Conservation (phyloP, 2,329 filamentous ascomycete genomes). For the Byssochlamys sp. region DNA sequence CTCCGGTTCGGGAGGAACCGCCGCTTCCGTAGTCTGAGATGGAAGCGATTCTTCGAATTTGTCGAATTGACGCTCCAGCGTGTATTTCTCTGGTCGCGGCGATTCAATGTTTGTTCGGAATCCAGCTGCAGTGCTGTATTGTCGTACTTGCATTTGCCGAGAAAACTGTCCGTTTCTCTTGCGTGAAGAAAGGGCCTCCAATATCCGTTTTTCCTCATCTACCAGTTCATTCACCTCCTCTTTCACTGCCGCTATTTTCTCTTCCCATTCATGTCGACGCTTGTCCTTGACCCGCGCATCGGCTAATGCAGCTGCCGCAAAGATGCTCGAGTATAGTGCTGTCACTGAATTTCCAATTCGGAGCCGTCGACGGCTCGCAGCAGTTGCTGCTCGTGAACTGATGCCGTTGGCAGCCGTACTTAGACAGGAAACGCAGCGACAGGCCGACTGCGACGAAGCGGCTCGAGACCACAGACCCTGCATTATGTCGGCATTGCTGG, state of each 20-base stretch:
- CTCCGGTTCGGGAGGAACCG: neutral
- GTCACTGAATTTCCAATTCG: slow-evolving; percentile 35
- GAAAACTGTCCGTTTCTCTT: slow-evolving; percentile 11
- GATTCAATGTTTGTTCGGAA: slow-evolving; percentile 1
- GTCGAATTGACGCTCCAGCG: neutral
- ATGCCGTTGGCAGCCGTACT: slow-evolving; percentile 27
- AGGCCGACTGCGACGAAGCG: slow-evolving; percentile 28
- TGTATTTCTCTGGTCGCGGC: neutral
- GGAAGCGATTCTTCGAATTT: neutral
- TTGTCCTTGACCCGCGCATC: slow-evolving; percentile 32
- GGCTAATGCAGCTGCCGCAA: slow-evolving; percentile 32
- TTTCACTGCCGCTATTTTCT: slow-evolving; percentile 35
- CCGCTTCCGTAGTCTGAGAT: neutral
- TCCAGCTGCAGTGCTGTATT: slow-evolving; percentile 16
- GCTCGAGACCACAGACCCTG: slow-evolving; percentile 36
- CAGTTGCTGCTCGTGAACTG: slow-evolving; percentile 24
- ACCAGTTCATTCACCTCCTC: slow-evolving; percentile 32
- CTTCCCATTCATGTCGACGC: slow-evolving; percentile 31
- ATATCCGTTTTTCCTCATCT: slow-evolving; percentile 29
- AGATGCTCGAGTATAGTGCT: slow-evolving; percentile 36
- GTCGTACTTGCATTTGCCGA: slow-evolving; percentile 14
- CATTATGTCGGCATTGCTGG: slow-evolving; percentile 31
- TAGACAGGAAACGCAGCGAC: slow-evolving; percentile 34
- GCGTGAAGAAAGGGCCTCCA: slow-evolving; percentile 21
- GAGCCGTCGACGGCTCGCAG: slow-evolving; percentile 29